Conservation (phyloP, 768 basidiomycete species). For the Lactifluus echinatus region DNA sequence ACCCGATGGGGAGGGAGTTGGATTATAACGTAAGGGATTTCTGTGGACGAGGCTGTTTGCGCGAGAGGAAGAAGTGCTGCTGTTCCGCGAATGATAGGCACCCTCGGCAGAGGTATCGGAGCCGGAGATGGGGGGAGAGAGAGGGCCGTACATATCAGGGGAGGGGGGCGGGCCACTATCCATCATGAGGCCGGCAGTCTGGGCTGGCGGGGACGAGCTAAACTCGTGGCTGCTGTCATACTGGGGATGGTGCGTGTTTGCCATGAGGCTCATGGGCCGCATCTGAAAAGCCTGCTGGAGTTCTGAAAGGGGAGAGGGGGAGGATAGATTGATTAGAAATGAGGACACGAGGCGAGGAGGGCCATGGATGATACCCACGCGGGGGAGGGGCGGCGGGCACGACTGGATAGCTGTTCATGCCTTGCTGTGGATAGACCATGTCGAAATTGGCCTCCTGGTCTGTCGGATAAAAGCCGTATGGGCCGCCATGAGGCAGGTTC, state of each 20-base stretch:
- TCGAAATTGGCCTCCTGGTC: constrained; percentile 28
- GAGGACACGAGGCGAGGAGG: constrained; percentile 48
- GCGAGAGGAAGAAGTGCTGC: constrained; percentile 71
- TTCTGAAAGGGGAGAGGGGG: constrained; percentile 49
- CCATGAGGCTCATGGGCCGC: constrained; percentile 51
- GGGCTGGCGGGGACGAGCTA: constrained; percentile 27
- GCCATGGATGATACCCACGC: constrained; percentile 53
- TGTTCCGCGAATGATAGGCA: constrained; percentile 54
- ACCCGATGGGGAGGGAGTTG: constrained; percentile 70
- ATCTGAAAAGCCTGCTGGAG: constrained; percentile 58
- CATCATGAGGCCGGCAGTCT: constrained; percentile 18
- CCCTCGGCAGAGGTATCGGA: constrained; percentile 85
- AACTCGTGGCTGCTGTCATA: constrained; percentile 46
- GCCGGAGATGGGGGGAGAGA: constrained; percentile 81
- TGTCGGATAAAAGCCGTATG: constrained; percentile 30
- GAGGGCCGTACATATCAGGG: constrained; percentile 74
- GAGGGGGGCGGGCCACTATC: constrained; percentile 50
- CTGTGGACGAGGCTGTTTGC: constrained; percentile 71
- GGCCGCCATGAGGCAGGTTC: constrained; percentile 24
- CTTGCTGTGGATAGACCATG: constrained; percentile 38
- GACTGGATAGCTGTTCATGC: constrained; percentile 45
- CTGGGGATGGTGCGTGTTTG: constrained; percentile 55
- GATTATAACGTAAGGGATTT: constrained; percentile 60
- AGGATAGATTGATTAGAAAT: constrained; percentile 39
- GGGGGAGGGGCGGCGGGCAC: constrained; percentile 48